A percentile compares a stretch with the other conserved stretches of the same genome.
phyloP scores from a whole-genome alignment of 192 early-diverging fungal species.

The Cetraspora pellucida region DNA sequence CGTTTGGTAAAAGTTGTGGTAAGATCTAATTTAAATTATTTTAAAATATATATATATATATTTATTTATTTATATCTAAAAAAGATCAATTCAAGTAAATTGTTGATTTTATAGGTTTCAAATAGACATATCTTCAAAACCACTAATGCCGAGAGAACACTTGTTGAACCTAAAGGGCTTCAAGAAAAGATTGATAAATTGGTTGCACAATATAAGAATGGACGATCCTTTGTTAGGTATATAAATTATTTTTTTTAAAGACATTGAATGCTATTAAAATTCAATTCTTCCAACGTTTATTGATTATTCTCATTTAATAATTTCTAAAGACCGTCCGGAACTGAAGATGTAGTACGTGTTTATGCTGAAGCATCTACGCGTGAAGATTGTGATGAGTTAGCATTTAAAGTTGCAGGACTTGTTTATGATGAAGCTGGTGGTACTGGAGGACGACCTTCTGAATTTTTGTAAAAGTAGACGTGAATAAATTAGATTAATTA shows the following conservation, averaged over 20 bases:
- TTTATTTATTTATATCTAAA: too few relatives aligned
- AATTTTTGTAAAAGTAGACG: conserved; percentile 42
- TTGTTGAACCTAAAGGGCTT: conserved; percentile 83
- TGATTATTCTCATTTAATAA: too few relatives aligned
- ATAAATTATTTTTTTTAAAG: too few relatives aligned
- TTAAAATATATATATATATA: too few relatives aligned
- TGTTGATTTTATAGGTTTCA: conserved; percentile 47
- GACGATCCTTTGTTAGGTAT: conserved; percentile 92
- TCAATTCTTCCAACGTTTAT: too few relatives aligned
- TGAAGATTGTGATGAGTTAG: conserved; percentile 84
- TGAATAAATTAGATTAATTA: too few relatives aligned
- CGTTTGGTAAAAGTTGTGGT: conserved; percentile 97
- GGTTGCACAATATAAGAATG: conserved; percentile 81
- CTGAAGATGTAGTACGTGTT: conserved; percentile 98
- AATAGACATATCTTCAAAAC: conserved; percentile 90
- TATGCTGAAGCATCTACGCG: conserved; percentile 98
- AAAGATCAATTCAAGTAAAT: not conserved
- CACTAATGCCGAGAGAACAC: conserved; percentile 93
- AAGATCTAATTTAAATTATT: conserved; percentile 2
- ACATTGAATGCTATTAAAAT: too few relatives aligned
- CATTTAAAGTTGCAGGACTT: conserved; percentile 83
- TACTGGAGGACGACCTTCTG: conserved; percentile 77
- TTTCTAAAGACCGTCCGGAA: conserved; percentile 83
- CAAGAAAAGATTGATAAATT: conserved; percentile 84
- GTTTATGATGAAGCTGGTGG: conserved; percentile 95